Evolutionary conservation across 129 eudicot genomes (phyloP), one percentile per base, ranked within the genome.

Genomic region (Arctium minus): DNA sequence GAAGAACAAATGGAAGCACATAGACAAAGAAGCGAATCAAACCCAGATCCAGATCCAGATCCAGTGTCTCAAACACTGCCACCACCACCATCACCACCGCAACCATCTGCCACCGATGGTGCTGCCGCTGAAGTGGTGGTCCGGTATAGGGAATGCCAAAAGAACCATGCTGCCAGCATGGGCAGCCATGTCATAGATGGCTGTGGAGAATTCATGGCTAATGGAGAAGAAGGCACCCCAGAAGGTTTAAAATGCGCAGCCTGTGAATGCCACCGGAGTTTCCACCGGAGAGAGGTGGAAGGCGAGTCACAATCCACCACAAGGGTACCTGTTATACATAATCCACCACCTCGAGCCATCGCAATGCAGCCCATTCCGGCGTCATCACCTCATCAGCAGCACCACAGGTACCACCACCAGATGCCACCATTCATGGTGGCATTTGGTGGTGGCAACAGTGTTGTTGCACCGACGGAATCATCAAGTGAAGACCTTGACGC

Each of bases 181-280:
- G 98, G 94, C 4, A 82, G 88, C 0, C 90, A 92, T 70, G 93
- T 88, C 1, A 46, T 89, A 7, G 97, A 94, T 79, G 97, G 98
- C 1, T 94, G 98, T 44, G 95, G 97, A 11, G 98, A 92, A 27
- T 94, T 94, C 90, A 90, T 94, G 98, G 90, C 96, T 3, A 70
- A 81, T 8, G 97, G 98, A 56, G 94, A 89, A 38, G 93, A 84
- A 73, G 89, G 89, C 11, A 90, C 92, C 27, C 87, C 81, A 12
- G 94, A 90, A 81, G 82, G 88, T 29, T 74, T 92, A 3, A 85
- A 87, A 77, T 94, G 97, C 27, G 98, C 97, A 8, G 97, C 97
- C 56, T 92, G 98, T 15, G 95, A 89, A 38, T 94, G 98, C 86
- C 97, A 94, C 85, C 90, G 97, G 37, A 94, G 87, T 22, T 94